Base-by-base conservation (phyloP, 495 filamentous ascomycete species). In the Penicillium cataractarum region DNA sequence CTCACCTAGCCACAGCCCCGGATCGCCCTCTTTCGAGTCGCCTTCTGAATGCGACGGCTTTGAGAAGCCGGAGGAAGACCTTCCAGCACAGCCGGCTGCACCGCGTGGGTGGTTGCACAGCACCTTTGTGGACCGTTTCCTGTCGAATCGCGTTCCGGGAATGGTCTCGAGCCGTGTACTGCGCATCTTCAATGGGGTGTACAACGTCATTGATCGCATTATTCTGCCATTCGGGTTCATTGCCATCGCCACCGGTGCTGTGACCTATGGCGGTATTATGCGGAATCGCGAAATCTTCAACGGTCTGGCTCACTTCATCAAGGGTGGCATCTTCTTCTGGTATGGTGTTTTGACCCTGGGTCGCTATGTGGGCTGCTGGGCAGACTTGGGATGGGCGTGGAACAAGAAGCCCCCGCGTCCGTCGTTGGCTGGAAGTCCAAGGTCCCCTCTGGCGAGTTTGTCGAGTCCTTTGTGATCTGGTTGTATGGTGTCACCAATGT, bases 311-410 rank as follows among this genome's bases (percentile, higher is more conserved):
- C 95, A 98, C 74, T 96, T 91, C 75, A 90, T 97, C 73, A 99
- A 98, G 71, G 95, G 94, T 56, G 92, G 92, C n/a, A 91, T 98
- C 59, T 99, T 99, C 78, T 91, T 97, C 76, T 79, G 92, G 89
- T 92, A 97, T 61, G 95, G 95, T 19, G 71, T 97, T 13, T 75
- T 98, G 29, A 95, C 92, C 0, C 84, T 99, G 21, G 92, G 92
- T 17, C 91, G 95, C 21, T 97, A 91, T 87, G 85, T 93, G 65
- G 95, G 95, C 19, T 89, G 89, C 77, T 99, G 95, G 77, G 87
- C 90, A 46, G 91, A 96, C 53, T 84, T 94, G 55, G 95, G 95
- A 61, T 99, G 95, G 95, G 90, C 92, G 0, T 99, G 95, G 95
- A 97, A 99, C 66, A 75, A 93, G 57, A 90, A 89, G 60, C 93